Conservation (phyloP, 768 basidiomycete species). For the Phanerochaete carnosa region DNA sequence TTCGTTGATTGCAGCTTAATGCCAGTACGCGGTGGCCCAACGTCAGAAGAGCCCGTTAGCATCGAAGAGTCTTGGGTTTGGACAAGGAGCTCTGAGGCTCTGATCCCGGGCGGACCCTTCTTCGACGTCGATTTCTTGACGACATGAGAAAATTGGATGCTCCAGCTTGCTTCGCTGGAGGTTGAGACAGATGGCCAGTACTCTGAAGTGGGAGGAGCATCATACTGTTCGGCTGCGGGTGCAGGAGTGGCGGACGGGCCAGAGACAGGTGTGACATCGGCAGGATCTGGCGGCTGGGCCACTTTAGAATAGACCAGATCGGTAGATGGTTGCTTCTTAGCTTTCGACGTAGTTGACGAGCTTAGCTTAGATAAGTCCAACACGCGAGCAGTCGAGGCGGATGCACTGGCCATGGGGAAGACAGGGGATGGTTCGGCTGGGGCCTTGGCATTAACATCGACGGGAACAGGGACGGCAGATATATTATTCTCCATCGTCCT, state of each 20-base stretch:
- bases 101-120: constrained; percentile 19
- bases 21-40: not conserved
- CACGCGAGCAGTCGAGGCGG: not conserved
- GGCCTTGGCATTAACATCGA: too few species aligned
- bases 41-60: not conserved
- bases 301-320: not conserved
- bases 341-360: not conserved
- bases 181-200: too few species aligned
- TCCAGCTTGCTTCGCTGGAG: too few species aligned
- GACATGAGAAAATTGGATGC: not conserved
- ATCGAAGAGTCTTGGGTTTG: not conserved
- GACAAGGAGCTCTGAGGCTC: not conserved
- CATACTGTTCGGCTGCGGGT: not conserved
- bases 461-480: too few species aligned
- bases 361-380: not conserved
- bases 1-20: not conserved
- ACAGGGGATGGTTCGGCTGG: not conserved
- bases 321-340: not conserved
- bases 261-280: not conserved
- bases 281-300: not conserved
- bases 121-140: not conserved
- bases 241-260: not conserved
- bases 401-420: not conserved
- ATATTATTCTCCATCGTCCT: too few species aligned
- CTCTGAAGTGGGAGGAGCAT: not conserved